A percentile compares a stretch with the other conserved stretches of the same genome.
Evolutionary conservation across 1,139 yeast genomes (phyloP).

Genomic region (Saccharomycopsis phalli): DNA sequence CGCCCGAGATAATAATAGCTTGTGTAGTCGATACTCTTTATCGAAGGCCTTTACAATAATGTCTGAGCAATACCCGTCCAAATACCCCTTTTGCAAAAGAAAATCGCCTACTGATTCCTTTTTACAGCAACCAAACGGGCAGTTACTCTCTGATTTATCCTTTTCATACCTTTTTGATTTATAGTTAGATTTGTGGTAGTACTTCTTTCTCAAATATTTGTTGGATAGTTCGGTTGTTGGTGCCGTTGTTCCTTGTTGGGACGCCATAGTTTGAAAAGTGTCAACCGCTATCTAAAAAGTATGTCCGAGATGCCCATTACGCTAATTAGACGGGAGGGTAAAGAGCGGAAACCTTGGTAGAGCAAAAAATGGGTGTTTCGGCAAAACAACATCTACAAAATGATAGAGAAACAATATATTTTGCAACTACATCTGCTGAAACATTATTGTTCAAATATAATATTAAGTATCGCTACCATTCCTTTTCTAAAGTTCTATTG

Average conservation of each 20-base stretch:
- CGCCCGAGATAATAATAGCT: conserved; percentile 36
- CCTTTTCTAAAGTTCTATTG: conserved; percentile 23
- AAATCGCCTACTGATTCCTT: conserved; percentile 27
- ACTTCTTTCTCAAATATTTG: conserved; percentile 1
- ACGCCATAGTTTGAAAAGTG: no score
- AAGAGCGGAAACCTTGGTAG: no score
- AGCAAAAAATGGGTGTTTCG: no score
- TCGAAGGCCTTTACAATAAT: conserved; percentile 39
- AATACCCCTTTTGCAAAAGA: conserved; percentile 31
- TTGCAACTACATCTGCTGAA: no score
- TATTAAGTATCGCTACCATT: no score
- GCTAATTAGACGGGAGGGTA: no score
- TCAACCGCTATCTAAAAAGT: no score
- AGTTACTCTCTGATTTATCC: conserved; percentile 16
- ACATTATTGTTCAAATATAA: no score
- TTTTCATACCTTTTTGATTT: conserved; percentile 5
- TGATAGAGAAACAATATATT: no score
- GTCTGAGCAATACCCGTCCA: conserved; percentile 41
- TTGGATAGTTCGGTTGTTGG: neutral
- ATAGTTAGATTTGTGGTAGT: conserved; percentile 1
- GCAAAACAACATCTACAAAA: no score
- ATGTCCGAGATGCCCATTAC: no score
- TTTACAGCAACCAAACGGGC: conserved; percentile 31
- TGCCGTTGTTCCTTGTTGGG: no score
- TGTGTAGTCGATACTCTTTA: conserved; percentile 35